Conservation (phyloP, 2,329 filamentous ascomycete genomes). For the Botrytis deweyae region DNA sequence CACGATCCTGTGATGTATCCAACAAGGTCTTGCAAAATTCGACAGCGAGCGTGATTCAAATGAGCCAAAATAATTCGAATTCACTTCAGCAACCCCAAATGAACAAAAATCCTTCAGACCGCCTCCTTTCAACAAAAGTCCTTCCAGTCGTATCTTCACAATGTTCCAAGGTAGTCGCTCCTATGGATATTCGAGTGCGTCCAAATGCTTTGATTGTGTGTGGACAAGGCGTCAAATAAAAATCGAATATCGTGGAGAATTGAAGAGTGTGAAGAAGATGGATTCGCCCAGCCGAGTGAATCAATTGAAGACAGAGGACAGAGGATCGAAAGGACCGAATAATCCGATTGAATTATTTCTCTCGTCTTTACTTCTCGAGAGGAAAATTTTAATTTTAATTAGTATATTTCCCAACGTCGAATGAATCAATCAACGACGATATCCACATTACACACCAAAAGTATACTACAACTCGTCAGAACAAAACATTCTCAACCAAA, state of each 20-base stretch:
- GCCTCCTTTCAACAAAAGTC: background rate
- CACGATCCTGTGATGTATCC: background rate
- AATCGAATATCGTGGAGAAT: background rate
- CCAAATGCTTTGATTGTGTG: background rate
- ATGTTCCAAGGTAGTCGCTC: background rate
- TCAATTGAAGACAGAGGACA: background rate
- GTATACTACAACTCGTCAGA: slow-evolving; percentile 36
- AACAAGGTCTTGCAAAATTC: background rate
- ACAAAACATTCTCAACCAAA: slow-evolving; percentile 10
- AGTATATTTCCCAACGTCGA: background rate
- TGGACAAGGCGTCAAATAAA: background rate
- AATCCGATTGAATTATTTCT: background rate
- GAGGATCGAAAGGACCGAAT: background rate
- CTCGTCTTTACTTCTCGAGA: background rate
- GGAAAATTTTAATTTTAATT: background rate
- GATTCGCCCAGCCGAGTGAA: slow-evolving; percentile 1
- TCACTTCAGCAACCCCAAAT: background rate
- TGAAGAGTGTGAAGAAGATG: background rate
- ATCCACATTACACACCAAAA: slow-evolving; percentile 15
- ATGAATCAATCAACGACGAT: slow-evolving; percentile 16
- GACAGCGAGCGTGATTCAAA: background rate
- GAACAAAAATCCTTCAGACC: background rate
- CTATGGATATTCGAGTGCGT: background rate
- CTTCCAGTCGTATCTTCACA: background rate
- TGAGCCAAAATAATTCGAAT: background rate